Conservation (phyloP, 2,329 filamentous ascomycete species). For the Coleophoma cylindrospora region DNA sequence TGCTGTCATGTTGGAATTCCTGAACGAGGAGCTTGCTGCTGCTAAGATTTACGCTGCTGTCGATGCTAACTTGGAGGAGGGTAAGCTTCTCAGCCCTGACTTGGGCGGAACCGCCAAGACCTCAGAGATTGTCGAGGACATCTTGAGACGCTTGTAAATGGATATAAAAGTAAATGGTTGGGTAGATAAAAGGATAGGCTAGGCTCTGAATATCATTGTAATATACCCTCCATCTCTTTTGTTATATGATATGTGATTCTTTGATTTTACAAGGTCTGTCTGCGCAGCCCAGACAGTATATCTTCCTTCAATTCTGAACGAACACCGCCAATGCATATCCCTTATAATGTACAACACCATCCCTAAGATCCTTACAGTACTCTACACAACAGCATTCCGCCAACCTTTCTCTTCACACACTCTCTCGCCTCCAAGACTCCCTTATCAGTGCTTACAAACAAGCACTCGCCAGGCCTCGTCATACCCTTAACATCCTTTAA, state of each 20-base stretch:
- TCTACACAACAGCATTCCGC: slow-evolving; percentile 62
- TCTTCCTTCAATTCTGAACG: neutral
- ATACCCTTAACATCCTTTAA: slow-evolving; percentile 58
- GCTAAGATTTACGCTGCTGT: slow-evolving; percentile 88
- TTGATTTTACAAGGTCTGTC: no score
- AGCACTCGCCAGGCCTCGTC: slow-evolving; percentile 60
- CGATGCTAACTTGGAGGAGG: slow-evolving; percentile 83
- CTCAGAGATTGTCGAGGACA: slow-evolving; percentile 80
- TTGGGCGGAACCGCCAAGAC: slow-evolving; percentile 84
- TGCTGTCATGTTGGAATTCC: slow-evolving; percentile 93
- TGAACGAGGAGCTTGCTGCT: slow-evolving; percentile 81
- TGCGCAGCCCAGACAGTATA: no score
- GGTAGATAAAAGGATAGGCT: no score
- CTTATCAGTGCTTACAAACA: slow-evolving; percentile 63
- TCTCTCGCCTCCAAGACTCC: slow-evolving; percentile 66
- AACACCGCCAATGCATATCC: slow-evolving; percentile 14
- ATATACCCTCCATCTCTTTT: no score
- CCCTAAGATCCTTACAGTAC: slow-evolving; percentile 35
- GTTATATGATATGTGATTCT: no score
- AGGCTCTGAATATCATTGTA: no score
- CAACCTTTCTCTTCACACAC: slow-evolving; percentile 64
- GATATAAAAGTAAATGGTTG: neutral
- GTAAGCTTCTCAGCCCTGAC: slow-evolving; percentile 78
- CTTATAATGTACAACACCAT: slow-evolving; percentile 5
- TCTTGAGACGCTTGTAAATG: slow-evolving; percentile 71